Evolutionary conservation across 768 basidiomycete genomes (phyloP).

Genomic region (Termitomyces sp.): DNA sequence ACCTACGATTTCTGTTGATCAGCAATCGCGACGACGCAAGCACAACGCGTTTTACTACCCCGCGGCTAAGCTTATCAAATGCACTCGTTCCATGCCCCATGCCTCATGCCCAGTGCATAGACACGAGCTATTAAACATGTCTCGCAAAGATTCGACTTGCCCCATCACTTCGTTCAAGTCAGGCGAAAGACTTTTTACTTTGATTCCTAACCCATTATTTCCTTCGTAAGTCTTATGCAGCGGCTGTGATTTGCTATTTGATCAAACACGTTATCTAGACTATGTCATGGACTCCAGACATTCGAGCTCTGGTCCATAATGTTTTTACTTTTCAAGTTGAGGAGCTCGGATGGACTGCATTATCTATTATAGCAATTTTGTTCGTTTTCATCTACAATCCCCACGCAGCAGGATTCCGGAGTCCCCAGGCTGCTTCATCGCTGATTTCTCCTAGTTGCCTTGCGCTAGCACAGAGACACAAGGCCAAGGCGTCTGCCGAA

Average conservation of each 20-base stretch:
- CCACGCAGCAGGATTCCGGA: constrained; percentile 4
- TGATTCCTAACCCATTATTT: not conserved
- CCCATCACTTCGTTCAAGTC: not conserved
- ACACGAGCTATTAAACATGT: not conserved
- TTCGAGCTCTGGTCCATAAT: not conserved
- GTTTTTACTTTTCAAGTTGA: constrained; percentile 10
- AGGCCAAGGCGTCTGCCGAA: constrained; percentile 14
- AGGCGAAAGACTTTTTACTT: not conserved
- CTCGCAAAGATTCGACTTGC: not conserved
- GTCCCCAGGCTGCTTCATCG: not conserved
- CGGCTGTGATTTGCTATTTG: not conserved
- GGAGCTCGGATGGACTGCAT: constrained; percentile 10
- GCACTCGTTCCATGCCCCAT: not conserved
- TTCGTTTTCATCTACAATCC: constrained; percentile 11
- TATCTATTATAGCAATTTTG: constrained; percentile 8
- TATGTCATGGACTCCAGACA: not conserved
- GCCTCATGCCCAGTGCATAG: not conserved
- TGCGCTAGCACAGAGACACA: constrained; percentile 15
- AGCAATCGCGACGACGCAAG: not conserved
- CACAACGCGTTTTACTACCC: not conserved
- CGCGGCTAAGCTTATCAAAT: not conserved
- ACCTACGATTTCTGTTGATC: not conserved
- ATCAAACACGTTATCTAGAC: not conserved
- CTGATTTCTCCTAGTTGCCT: constrained; percentile 6
- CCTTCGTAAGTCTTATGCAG: not conserved